Evolutionary conservation across 2,329 filamentous ascomycete genomes (phyloP).

Genomic region (Pezicula rhizophila): DNA sequence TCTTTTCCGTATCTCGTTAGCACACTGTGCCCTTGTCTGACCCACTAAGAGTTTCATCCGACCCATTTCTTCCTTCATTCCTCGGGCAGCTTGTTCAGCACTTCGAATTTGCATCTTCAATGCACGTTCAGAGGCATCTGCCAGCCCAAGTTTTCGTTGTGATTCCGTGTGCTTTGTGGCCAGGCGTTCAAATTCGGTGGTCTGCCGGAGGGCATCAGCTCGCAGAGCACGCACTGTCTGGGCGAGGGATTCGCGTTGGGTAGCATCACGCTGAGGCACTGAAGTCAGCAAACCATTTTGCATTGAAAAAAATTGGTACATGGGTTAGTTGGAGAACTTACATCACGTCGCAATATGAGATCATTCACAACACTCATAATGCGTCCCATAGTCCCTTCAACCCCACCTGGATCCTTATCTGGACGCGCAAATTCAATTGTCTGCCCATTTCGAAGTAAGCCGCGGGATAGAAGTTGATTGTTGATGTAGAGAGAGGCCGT

Average conservation of each 20-base stretch:
- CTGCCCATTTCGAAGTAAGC: conserved; percentile 61
- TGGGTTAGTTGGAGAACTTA: conserved; percentile 37
- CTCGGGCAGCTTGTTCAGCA: conserved; percentile 67
- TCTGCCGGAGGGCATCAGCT: conserved; percentile 67
- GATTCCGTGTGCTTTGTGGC: conserved; percentile 48
- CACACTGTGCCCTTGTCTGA: conserved; percentile 80
- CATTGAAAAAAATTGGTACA: background rate
- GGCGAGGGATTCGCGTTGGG: conserved; percentile 78
- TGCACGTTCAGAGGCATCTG: conserved; percentile 65
- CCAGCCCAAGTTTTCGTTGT: conserved; percentile 48
- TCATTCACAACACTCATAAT: conserved; percentile 95
- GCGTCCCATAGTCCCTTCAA: conserved; percentile 68
- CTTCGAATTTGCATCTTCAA: conserved; percentile 64
- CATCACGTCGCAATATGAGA: conserved; percentile 81
- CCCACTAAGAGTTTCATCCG: conserved; percentile 73
- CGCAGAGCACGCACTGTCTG: conserved; percentile 71
- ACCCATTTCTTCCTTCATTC: conserved; percentile 77
- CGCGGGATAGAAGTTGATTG: conserved; percentile 62
- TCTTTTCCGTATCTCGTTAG: conserved; percentile 84
- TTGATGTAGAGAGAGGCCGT: conserved; percentile 68
- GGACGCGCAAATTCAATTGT: conserved; percentile 78
- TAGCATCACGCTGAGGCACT: conserved; percentile 67
- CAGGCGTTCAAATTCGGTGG: conserved; percentile 58
- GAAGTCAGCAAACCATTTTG: conserved; percentile 1
- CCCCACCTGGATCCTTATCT: conserved; percentile 53